phyloP scores from a whole-genome alignment of 78 protist species.

The Dictyostelium citrinum region DNA sequence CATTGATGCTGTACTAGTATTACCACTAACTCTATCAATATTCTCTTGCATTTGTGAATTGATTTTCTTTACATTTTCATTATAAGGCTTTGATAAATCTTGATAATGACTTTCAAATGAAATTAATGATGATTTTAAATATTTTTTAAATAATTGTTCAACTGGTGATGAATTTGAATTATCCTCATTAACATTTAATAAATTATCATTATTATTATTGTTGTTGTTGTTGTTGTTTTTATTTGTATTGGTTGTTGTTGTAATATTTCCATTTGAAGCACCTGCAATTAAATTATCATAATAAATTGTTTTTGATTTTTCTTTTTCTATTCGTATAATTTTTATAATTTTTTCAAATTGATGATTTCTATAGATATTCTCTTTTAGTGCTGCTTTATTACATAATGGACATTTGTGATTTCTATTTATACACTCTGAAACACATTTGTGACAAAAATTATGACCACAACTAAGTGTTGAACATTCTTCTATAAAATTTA shows the following conservation, averaged over 20 bases:
- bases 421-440: conserved; percentile 75
- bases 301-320: conserved; percentile 28
- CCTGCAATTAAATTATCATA: conserved; percentile 2
- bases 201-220: background rate
- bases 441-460: conserved; percentile 60
- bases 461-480: conserved; percentile 69
- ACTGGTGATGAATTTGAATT: conserved; percentile 7
- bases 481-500: conserved; percentile 26
- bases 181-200: background rate
- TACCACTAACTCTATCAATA: background rate
- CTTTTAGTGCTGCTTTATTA: conserved; percentile 32
- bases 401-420: conserved; percentile 76
- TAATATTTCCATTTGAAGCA: background rate
- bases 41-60: background rate
- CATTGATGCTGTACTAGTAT: too few species aligned
- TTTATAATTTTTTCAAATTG: conserved; percentile 63
- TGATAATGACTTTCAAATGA: conserved; percentile 46
- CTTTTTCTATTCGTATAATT: conserved; percentile 36
- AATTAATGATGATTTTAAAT: conserved; percentile 39
- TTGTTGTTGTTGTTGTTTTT: background rate
- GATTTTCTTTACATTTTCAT: conserved; percentile 6
- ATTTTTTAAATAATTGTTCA: conserved; percentile 59
- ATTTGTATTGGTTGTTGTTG: background rate
- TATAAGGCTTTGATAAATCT: background rate
- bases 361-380: conserved; percentile 30